These are phyloP conservation scores for Melanopsichium pennsylvanicum DNA, from an alignment of 1,284 basidiomycete genomes.

Conservation along the genomic window DNA sequence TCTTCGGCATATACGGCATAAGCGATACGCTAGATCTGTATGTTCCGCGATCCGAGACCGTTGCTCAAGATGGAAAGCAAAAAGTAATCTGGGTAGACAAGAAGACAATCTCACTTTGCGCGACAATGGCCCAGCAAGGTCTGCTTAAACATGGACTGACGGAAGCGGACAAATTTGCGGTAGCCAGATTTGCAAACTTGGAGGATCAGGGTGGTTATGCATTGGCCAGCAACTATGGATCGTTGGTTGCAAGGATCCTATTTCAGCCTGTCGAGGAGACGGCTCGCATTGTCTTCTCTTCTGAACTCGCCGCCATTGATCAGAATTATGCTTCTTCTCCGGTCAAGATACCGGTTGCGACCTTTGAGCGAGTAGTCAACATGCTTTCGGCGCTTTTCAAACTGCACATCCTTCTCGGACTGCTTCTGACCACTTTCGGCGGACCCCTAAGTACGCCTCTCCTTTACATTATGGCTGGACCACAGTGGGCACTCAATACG, in stretches of 20 bases:
- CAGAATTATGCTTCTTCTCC: too few relatives aligned
- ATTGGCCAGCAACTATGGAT: conserved; percentile 63
- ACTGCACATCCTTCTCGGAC: conserved; percentile 46
- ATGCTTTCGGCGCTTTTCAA: conserved; percentile 48
- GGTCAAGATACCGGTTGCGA: not conserved
- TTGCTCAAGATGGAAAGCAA: not conserved
- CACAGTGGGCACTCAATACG: conserved; percentile 50
- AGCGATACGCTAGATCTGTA: conserved; percentile 80
- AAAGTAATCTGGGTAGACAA: conserved; percentile 22
- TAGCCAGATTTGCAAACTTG: conserved; percentile 52
- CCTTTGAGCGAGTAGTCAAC: not conserved
- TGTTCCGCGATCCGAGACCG: conserved; percentile 53
- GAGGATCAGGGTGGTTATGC: conserved; percentile 64
- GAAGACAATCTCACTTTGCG: conserved; percentile 69
- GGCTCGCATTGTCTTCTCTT: conserved; percentile 48
- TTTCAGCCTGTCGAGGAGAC: conserved; percentile 64
- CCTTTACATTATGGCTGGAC: conserved; percentile 57
- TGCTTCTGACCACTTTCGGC: conserved; percentile 47
- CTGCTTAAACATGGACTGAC: conserved; percentile 92
- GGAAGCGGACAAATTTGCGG: conserved; percentile 85
- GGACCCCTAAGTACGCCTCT: conserved; percentile 47
- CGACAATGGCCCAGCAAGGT: conserved; percentile 84
- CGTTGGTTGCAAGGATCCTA: conserved; percentile 58
- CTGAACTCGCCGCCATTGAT: conserved; percentile 15
- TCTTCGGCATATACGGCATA: conserved; percentile 72